These are phyloP conservation scores for Zymoseptoria brevis DNA, from an alignment of 2,329 filamentous ascomycete species.

Conservation along the genomic window DNA sequence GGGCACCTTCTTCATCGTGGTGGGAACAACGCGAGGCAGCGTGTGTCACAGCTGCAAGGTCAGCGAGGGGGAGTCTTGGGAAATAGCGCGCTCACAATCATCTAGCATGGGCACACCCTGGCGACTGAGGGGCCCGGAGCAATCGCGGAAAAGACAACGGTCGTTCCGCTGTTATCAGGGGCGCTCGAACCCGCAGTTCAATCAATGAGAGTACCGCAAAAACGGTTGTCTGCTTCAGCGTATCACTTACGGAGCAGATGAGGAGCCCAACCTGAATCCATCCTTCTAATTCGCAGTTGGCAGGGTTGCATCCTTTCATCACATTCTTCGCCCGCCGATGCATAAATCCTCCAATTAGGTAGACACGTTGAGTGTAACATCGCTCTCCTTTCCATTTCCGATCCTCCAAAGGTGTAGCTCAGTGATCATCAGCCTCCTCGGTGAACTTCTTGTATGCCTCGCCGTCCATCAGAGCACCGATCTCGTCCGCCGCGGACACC, in stretches of 20 bases:
- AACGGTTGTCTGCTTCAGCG: not conserved
- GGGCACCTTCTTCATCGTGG: too few relatives aligned
- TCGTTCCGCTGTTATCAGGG: not conserved
- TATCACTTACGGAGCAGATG: not conserved
- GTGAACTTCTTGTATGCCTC: slow-evolving; percentile 73
- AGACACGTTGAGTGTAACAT: not conserved
- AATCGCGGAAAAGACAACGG: not conserved
- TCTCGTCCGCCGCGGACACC: slow-evolving; percentile 60
- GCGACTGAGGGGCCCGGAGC: not conserved
- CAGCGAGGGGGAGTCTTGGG: too few relatives aligned
- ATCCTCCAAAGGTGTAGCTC: not conserved
- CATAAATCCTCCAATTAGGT: not conserved
- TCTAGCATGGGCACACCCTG: too few relatives aligned
- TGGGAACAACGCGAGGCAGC: too few relatives aligned
- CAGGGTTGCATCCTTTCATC: not conserved
- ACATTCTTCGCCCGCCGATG: not conserved
- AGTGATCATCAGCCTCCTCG: slow-evolving; percentile 36
- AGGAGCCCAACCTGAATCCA: not conserved
- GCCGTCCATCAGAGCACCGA: slow-evolving; percentile 68
- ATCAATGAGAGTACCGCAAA: not conserved
- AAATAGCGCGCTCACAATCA: too few relatives aligned
- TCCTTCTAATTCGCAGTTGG: not conserved
- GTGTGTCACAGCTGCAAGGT: too few relatives aligned
- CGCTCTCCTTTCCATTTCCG: not conserved
- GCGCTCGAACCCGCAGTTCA: not conserved